phyloP scores from a whole-genome alignment of 768 basidiomycete genomes.

The Pisolithus marmoratus region DNA sequence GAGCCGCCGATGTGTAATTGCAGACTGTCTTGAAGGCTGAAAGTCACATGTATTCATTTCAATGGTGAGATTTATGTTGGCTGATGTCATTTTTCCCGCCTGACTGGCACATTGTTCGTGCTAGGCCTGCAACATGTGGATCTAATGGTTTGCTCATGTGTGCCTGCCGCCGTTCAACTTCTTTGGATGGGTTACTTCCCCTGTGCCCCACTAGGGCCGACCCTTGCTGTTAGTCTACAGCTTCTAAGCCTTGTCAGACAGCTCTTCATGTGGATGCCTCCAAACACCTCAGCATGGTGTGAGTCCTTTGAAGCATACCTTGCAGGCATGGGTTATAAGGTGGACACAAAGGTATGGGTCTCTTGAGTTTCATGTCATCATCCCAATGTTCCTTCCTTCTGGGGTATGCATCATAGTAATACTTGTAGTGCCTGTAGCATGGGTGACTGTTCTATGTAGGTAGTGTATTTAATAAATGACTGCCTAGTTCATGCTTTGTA shows the following conservation, averaged over 20 bases:
- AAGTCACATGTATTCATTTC: conserved; percentile 1
- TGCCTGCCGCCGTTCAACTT: conserved; percentile 17
- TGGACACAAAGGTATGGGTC: conserved; percentile 12
- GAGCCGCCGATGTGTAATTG: background rate
- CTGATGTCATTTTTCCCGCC: background rate
- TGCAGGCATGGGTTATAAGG: conserved; percentile 12
- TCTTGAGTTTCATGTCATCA: background rate
- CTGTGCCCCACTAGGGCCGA: conserved; percentile 23
- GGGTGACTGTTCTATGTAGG: no score
- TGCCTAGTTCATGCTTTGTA: no score
- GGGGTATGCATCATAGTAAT: no score
- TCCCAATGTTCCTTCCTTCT: no score
- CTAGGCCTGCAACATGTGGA: background rate
- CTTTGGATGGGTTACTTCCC: conserved; percentile 22
- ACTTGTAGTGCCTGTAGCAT: no score
- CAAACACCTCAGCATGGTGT: conserved; percentile 25
- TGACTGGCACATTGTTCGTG: background rate
- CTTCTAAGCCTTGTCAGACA: conserved; percentile 23
- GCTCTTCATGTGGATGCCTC: conserved; percentile 22
- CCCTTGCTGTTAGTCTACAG: conserved; percentile 27
- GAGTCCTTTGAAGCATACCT: conserved; percentile 22
- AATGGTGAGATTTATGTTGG: background rate
- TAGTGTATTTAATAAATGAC: no score
- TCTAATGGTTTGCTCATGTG: conserved; percentile 1
- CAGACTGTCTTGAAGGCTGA: background rate